Conservation (phyloP, 345 rosid genomes). For the Linum usitatissimum region DNA sequence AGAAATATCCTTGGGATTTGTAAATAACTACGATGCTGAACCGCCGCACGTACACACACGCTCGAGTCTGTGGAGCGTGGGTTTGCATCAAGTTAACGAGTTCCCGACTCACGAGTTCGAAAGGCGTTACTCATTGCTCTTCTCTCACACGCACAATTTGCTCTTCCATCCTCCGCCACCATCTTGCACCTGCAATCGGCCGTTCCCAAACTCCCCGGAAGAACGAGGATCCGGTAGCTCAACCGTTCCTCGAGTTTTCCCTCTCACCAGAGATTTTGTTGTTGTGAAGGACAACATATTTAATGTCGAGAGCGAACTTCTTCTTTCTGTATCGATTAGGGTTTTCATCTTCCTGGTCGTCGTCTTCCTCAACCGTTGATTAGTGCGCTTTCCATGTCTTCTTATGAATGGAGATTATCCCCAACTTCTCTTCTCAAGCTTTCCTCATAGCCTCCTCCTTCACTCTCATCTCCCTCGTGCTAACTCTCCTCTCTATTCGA, state of each 20-base stretch:
- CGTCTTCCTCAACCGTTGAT: neutral
- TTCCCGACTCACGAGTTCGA: neutral
- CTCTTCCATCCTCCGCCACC: neutral
- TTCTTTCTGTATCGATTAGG: constrained; percentile 15
- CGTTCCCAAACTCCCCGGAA: neutral
- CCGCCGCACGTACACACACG: neutral
- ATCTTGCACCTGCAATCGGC: neutral
- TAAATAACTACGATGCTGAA: neutral
- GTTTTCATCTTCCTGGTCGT: constrained; percentile 25
- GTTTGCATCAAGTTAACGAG: neutral
- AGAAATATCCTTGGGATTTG: neutral
- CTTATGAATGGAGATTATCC: constrained; percentile 46
- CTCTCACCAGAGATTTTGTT: neutral
- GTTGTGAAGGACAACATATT: neutral
- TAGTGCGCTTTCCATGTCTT: constrained; percentile 43
- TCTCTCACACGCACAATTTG: neutral
- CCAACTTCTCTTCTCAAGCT: constrained; percentile 21
- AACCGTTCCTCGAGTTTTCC: neutral
- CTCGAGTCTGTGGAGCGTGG: neutral
- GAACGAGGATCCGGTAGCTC: neutral
- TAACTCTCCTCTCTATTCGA: constrained; percentile 25
- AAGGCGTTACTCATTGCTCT: neutral
- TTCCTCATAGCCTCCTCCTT: constrained; percentile 40
- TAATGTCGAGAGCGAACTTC: neutral
- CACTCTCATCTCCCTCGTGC: constrained; percentile 32